Conservation (phyloP, 1,139 yeast species). For the Kodamaea fungicola region DNA sequence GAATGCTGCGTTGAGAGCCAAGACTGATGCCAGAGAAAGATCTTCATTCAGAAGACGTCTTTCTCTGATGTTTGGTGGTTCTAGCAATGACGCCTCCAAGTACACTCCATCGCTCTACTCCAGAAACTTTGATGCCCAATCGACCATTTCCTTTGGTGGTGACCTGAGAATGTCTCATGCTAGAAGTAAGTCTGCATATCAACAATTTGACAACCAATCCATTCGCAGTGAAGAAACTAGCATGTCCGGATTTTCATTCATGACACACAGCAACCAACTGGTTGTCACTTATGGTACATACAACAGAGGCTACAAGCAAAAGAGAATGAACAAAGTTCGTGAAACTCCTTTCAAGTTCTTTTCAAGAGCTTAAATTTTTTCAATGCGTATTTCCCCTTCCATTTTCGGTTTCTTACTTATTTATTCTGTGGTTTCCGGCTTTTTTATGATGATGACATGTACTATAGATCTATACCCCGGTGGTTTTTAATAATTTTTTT, state of each 20-base stretch:
- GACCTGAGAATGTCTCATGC: background rate
- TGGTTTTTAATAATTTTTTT: constrained; percentile 3
- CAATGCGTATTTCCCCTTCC: background rate
- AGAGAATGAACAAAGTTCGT: constrained; percentile 18
- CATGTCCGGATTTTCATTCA: constrained; percentile 31
- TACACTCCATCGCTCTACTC: no score
- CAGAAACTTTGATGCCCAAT: no score
- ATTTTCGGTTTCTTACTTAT: constrained; percentile 1
- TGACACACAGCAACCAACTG: constrained; percentile 8
- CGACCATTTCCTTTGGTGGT: no score
- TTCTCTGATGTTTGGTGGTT: constrained; percentile 22
- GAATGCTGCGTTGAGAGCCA: constrained; percentile 15
- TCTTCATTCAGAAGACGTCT: constrained; percentile 26
- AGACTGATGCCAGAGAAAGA: constrained; percentile 15
- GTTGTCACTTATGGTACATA: constrained; percentile 1
- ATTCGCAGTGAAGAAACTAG: constrained; percentile 1
- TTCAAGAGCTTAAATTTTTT: constrained; percentile 1
- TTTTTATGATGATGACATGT: constrained; percentile 5
- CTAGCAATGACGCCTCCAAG: background rate
- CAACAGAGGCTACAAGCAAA: constrained; percentile 4
- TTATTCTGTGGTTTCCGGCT: constrained; percentile 3
- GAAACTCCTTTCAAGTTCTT: constrained; percentile 17
- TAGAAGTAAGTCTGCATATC: constrained; percentile 1
- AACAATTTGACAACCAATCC: background rate
- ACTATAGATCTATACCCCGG: constrained; percentile 5